These are phyloP conservation scores for Aphanomyces stellatus DNA, from an alignment of 352 stramenopile genomes.

Conservation along the genomic window DNA sequence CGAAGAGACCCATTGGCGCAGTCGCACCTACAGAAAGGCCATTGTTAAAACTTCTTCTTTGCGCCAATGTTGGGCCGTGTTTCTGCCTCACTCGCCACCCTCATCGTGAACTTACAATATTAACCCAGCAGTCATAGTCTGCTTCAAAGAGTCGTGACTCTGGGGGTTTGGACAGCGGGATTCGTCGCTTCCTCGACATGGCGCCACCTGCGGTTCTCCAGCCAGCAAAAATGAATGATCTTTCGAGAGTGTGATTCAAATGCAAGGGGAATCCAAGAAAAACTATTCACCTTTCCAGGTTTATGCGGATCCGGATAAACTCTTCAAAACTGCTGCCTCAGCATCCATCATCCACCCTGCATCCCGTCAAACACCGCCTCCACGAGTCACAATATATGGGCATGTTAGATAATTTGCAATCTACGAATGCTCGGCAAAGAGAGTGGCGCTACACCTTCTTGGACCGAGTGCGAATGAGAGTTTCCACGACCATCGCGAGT, in stretches of 20 bases:
- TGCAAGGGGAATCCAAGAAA: not conserved
- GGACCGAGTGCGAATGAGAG: not conserved
- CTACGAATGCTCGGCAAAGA: too few species aligned
- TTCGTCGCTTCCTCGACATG: slow-evolving; percentile 18
- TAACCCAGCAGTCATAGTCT: slow-evolving; percentile 21
- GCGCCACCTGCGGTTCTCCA: not conserved
- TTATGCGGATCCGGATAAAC: slow-evolving; percentile 14
- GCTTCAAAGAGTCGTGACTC: slow-evolving; percentile 9
- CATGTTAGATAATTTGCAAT: too few species aligned
- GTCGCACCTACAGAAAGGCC: slow-evolving; percentile 18
- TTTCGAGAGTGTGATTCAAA: not conserved
- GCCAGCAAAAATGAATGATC: not conserved
- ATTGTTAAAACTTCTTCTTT: too few species aligned
- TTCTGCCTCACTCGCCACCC: not conserved
- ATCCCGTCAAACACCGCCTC: too few species aligned
- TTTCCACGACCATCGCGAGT: not conserved
- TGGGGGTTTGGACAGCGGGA: slow-evolving; percentile 19
- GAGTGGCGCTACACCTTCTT: not conserved
- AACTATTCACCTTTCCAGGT: not conserved
- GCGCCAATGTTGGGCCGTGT: too few species aligned
- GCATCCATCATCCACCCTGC: too few species aligned
- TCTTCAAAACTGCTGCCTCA: too few species aligned
- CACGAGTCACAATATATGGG: too few species aligned
- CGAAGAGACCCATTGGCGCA: slow-evolving; percentile 19
- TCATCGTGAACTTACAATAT: slow-evolving; percentile 11